Evolutionary conservation across 192 early-diverging fungal species (phyloP).

Genomic region (Coemansia sp.): DNA sequence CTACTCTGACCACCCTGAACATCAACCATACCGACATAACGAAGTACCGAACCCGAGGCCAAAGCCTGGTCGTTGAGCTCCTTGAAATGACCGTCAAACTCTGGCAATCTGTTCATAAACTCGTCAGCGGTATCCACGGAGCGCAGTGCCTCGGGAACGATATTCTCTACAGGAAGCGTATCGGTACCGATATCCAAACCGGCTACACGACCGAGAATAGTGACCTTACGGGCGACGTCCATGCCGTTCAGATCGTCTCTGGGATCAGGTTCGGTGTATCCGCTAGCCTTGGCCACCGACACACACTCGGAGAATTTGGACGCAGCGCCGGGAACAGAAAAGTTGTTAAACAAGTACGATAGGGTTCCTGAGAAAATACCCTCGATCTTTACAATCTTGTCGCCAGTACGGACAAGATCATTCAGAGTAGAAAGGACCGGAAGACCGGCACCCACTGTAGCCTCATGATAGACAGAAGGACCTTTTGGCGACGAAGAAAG

Average conservation of each 20-base stretch:
- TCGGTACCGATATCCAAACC: slow-evolving; percentile 75
- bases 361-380: slow-evolving; percentile 98
- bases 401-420: slow-evolving; percentile 89
- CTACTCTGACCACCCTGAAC: slow-evolving; percentile 62
- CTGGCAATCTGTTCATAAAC: slow-evolving; percentile 83
- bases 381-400: slow-evolving; percentile 89
- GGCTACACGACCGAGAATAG: slow-evolving; percentile 84
- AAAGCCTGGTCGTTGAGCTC: slow-evolving; percentile 77
- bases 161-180: slow-evolving; percentile 89
- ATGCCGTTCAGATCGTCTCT: slow-evolving; percentile 98
- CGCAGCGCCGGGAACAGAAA: slow-evolving; percentile 66
- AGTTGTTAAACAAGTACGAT: slow-evolving; percentile 98
- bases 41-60: slow-evolving; percentile 73
- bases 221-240: slow-evolving; percentile 98
- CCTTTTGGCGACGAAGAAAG: slow-evolving; percentile 54
- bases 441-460: slow-evolving; percentile 96
- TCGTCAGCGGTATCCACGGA: slow-evolving; percentile 67
- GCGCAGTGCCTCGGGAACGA: slow-evolving; percentile 88
- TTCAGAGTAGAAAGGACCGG: slow-evolving; percentile 90
- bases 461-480: slow-evolving; percentile 84
- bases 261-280: slow-evolving; percentile 98
- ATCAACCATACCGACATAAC: slow-evolving; percentile 92
- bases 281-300: slow-evolving; percentile 82
- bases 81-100: slow-evolving; percentile 84
- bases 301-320: slow-evolving; percentile 88